Evolutionary conservation across 768 basidiomycete genomes (phyloP), one percentile per base, ranked within the genome.

Genomic region (Tylopilus sp.): DNA sequence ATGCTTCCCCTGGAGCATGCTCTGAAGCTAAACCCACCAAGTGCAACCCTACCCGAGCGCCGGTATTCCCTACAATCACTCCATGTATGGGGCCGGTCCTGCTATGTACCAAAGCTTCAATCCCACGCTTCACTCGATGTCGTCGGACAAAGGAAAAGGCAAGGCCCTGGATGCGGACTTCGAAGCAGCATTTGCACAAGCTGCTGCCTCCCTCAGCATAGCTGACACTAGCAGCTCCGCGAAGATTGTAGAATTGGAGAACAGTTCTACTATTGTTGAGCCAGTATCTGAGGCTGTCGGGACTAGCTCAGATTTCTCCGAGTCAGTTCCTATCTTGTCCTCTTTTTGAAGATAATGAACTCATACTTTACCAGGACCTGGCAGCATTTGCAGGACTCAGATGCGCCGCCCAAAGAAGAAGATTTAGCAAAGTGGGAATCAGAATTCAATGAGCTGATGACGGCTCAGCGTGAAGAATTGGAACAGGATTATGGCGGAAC

Each of bases 341-440:
- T 38, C n/a, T 12, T 6, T 48, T 44, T 53, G 24, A 13, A 45
- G 30, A 37, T 22, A 46, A 26, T 47, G 19, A 11, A 45, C 61
- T 52, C 26, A 55, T 34, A 12, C 29, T 47, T 37, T 29, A 19
- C 16, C 55, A 91, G 88, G 36, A 74, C 82, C 33, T 88, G 83
- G 86, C 75, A 83, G 40, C 73, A 81, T 31, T 66, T 86, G 25
- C 82, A 81, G 60, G 75, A 79, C 48, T 84, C 83, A 1, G 80
- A 80, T 24, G 53, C 78, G 22, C 79, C 83, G 3, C 81, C 84
- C 1, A 75, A 80, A 6, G 63, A 74, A 22, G 85, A 83, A 65
- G 86, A 89, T 53, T 66, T 89, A 50, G 81, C 83, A 2, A 85
- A 84, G 67, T 92, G 89, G 89, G 91, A 92, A 68, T 80, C 87